Evolutionary conservation across 169 alveolate species (phyloP), one percentile per base, ranked within the genome.

Genomic region (Ichthyophthirius multifiliis): DNA sequence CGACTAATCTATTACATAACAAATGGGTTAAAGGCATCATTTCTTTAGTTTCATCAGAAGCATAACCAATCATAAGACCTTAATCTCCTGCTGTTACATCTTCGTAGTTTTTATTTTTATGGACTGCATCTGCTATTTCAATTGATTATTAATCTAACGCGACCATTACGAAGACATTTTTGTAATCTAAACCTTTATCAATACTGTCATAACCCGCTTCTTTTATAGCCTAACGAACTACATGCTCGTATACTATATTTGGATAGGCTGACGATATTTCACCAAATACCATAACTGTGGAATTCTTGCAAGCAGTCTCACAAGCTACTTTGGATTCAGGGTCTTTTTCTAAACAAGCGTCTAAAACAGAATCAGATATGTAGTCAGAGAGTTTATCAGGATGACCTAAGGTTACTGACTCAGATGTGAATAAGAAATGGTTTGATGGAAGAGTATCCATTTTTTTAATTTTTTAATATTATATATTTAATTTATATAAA

Each of bases 1-100:
- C 92, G 74, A 99, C 98, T 63, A 98, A 90, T 64, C 90, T 85
- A 5, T 99, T 97, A 43, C 99, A 99, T 43, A 98, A 92, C 64
- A 94, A 91, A 88, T 99, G 99, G 45, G 99, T 94, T 74, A 98
- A 87, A 7, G 99, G 99, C 99, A 98, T 97, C 71, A 95, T 86
- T 83, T 96, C 99, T 34, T 96, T 95, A 3, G 99, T 98, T 91
- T 99, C 99, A 90, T 97, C 98, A 44, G 99, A 94, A 47, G 99
- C 99, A 89, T 98, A 99, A 15, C 99, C 99, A 87, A 99, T 98
- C 99, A 99, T 98, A 80, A 96, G 95, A 35, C 99, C 99, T 94
- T 99, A 99, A 76, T 98, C 99, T 13, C 99, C 99, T 35, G 99
- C 99, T 27, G 99, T 99, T 13, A 97, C 86, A 15, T 97, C 99